Evolutionary conservation across 1,284 basidiomycete genomes (phyloP).

Genomic region (Irpex lacteus): DNA sequence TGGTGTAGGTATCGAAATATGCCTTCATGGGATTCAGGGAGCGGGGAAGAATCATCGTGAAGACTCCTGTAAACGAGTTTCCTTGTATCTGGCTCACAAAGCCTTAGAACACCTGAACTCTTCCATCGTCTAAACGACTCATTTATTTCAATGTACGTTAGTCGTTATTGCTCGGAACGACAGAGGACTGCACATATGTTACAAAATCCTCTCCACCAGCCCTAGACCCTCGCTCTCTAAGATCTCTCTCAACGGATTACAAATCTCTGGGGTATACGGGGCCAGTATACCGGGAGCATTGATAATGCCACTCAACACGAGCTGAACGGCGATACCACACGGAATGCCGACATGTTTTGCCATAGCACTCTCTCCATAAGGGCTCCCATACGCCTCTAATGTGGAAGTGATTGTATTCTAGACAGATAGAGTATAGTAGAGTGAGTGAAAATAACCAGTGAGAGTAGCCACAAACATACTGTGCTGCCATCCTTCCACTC

Average conservation of each 20-base stretch:
- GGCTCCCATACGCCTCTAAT: conserved; percentile 87
- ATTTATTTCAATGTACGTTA: no score
- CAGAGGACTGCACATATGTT: conserved; percentile 16
- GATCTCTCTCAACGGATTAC: conserved; percentile 74
- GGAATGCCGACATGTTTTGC: conserved; percentile 89
- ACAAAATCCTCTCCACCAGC: conserved; percentile 73
- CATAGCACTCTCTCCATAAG: conserved; percentile 89
- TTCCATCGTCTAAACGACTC: no score
- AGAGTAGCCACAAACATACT: conserved; percentile 37
- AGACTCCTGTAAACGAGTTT: not conserved
- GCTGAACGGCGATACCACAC: conserved; percentile 89
- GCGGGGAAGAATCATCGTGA: not conserved
- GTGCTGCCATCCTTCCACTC: conserved; percentile 80
- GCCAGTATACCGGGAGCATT: conserved; percentile 78
- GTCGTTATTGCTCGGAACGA: no score
- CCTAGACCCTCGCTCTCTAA: conserved; percentile 85
- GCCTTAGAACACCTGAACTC: not conserved
- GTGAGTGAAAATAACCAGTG: conserved; percentile 11
- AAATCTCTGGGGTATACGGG: conserved; percentile 88
- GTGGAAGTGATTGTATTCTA: conserved; percentile 90
- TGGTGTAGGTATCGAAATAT: not conserved
- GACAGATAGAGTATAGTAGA: not conserved
- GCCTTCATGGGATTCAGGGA: not conserved
- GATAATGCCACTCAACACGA: conserved; percentile 78
- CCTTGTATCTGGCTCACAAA: not conserved